A percentile compares a stretch with the other conserved stretches of the same genome.
These are phyloP conservation scores for Dacryopinax spathularia DNA, from an alignment of 768 basidiomycete genomes.

Conservation along the genomic window DNA sequence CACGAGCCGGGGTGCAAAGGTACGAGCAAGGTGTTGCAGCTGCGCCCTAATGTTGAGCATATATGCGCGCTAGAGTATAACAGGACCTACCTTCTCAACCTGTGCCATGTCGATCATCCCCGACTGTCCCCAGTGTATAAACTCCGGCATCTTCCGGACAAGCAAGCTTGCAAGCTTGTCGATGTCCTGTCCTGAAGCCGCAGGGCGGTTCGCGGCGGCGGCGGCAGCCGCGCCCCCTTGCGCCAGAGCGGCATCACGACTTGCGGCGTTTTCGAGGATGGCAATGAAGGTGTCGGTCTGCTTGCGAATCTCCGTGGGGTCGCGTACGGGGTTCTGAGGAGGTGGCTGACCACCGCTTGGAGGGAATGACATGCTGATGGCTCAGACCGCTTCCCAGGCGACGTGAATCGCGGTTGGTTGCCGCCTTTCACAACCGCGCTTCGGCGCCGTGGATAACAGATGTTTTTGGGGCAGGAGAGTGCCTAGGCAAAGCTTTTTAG, in stretches of 20 bases:
- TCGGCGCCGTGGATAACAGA: too few relatives aligned
- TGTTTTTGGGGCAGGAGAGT: too few relatives aligned
- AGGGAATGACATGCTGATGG: not conserved
- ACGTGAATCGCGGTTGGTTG: too few relatives aligned
- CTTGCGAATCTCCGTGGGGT: not conserved
- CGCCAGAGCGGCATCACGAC: not conserved
- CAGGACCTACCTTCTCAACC: not conserved
- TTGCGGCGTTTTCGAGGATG: not conserved
- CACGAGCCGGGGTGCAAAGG: not conserved
- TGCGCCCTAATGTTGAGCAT: not conserved
- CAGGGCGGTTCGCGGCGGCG: not conserved
- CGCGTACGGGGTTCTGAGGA: not conserved
- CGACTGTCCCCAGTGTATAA: not conserved
- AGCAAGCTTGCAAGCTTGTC: slow-evolving; percentile 3
- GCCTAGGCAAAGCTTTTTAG: too few relatives aligned
- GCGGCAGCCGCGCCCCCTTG: not conserved
- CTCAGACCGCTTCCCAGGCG: too few relatives aligned
- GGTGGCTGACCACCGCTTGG: not conserved
- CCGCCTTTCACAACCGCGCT: too few relatives aligned
- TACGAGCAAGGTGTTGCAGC: not conserved
- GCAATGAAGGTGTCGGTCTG: not conserved
- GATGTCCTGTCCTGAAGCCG: not conserved
- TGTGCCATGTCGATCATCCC: not conserved
- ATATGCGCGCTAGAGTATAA: not conserved
- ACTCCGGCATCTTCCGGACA: not conserved